Evolutionary conservation across 352 stramenopile species (phyloP).

Genomic region (Phytophthora colocasiae): DNA sequence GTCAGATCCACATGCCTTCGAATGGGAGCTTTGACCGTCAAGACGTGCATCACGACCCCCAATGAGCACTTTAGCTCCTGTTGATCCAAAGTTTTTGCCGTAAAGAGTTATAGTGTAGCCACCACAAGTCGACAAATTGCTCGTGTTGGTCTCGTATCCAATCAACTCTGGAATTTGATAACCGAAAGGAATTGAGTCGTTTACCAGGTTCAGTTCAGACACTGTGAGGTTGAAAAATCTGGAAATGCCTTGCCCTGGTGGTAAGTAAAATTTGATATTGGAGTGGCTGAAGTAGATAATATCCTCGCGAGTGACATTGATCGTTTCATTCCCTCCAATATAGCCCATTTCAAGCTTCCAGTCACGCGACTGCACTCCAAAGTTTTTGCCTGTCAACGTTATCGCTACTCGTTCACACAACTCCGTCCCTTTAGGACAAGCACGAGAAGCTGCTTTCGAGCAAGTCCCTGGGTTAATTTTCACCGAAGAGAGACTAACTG

Average conservation of each 20-base stretch:
- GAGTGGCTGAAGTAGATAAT: conserved; percentile 70
- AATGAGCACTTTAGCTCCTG: conserved; percentile 50
- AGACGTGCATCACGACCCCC: conserved; percentile 60
- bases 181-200: conserved; percentile 46
- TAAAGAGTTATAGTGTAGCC: conserved; percentile 64
- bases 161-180: conserved; percentile 55
- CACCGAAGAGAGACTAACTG: conserved; percentile 25
- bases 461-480: conserved; percentile 52
- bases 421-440: conserved; percentile 51
- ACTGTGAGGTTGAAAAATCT: conserved; percentile 46
- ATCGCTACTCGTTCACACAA: conserved; percentile 54
- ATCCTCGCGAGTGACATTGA: conserved; percentile 44
- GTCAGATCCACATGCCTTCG: conserved; percentile 37
- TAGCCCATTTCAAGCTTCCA: conserved; percentile 53
- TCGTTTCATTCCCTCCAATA: conserved; percentile 26
- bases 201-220: conserved; percentile 38
- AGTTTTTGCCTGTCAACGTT: conserved; percentile 62
- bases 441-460: conserved; percentile 20
- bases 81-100: conserved; percentile 69
- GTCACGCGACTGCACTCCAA: conserved; percentile 45
- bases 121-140: conserved; percentile 68
- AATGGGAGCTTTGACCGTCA: conserved; percentile 50
- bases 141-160: conserved; percentile 47
- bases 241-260: conserved; percentile 54
- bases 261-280: conserved; percentile 63